A percentile compares a stretch with the other conserved stretches of the same genome.
Conservation (phyloP, 2,329 filamentous ascomycete species). For the Pseudogymnoascus sp. region DNA sequence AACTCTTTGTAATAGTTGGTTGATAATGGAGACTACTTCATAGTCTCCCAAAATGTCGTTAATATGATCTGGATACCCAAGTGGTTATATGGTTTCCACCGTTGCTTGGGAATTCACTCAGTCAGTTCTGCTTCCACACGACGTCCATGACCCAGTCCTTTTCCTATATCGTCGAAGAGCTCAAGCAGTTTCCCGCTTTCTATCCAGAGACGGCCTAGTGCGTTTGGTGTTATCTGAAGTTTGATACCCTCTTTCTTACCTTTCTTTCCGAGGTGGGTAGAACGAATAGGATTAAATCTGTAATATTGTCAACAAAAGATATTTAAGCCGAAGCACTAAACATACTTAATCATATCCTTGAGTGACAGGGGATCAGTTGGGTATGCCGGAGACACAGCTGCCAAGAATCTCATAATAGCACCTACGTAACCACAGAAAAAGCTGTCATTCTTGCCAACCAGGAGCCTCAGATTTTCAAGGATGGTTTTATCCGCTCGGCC, state of each 20-base stretch:
- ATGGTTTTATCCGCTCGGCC: constrained; percentile 36
- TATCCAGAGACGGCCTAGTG: constrained; percentile 10
- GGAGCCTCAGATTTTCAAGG: constrained; percentile 17
- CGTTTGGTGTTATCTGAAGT: constrained; percentile 28
- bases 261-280: constrained; percentile 14
- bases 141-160: not conserved
- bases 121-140: not conserved
- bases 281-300: constrained; percentile 13
- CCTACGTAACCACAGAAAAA: constrained; percentile 28
- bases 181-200: not conserved
- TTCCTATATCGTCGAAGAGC: not conserved
- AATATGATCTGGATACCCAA: not conserved
- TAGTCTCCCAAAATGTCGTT: not conserved
- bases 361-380: constrained; percentile 10
- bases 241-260: constrained; percentile 26
- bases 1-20: not conserved
- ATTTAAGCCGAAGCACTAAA: constrained; percentile 6
- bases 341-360: not conserved
- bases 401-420: constrained; percentile 12
- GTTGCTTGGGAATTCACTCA: not conserved
- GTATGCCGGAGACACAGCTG: constrained; percentile 14
- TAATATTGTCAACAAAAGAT: constrained; percentile 11
- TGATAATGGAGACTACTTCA: not conserved
- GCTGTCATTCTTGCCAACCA: constrained; percentile 20
- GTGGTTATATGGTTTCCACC: not conserved